Evolutionary conservation across 345 rosid genomes (phyloP).

Genomic region (Pseudoturritis turrita): DNA sequence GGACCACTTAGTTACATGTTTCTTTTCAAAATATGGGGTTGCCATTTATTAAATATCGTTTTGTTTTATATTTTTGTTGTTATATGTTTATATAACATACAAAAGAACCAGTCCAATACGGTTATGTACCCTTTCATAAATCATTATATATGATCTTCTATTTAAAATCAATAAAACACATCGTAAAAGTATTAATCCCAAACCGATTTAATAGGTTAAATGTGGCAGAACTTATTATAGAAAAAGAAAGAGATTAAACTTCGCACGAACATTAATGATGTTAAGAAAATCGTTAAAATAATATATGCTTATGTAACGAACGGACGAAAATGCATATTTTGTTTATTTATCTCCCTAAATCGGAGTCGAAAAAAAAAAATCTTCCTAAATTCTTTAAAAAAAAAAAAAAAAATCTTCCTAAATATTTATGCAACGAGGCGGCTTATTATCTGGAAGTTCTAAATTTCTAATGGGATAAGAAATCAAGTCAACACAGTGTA

Average conservation of each 20-base stretch:
- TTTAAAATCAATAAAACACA: neutral
- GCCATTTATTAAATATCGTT: neutral
- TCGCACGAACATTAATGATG: neutral
- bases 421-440: neutral
- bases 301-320: no score
- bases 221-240: neutral
- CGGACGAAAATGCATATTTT: no score
- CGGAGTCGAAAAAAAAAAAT: no score
- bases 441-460: neutral
- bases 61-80: conserved; percentile 7
- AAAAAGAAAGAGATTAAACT: neutral
- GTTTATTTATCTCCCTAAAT: neutral
- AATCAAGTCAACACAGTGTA: conserved; percentile 13
- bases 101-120: neutral
- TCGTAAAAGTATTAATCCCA: neutral
- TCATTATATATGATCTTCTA: neutral
- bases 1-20: conserved; percentile 23
- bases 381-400: no score
- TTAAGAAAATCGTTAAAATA: no score
- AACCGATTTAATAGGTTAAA: neutral
- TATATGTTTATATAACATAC: neutral
- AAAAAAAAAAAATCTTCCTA: neutral
- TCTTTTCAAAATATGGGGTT: neutral
- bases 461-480: neutral
- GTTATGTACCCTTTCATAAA: neutral